Evolutionary conservation across 1,284 basidiomycete species (phyloP), one percentile per base, ranked within the genome.

Genomic region (Ustilago crameri): DNA sequence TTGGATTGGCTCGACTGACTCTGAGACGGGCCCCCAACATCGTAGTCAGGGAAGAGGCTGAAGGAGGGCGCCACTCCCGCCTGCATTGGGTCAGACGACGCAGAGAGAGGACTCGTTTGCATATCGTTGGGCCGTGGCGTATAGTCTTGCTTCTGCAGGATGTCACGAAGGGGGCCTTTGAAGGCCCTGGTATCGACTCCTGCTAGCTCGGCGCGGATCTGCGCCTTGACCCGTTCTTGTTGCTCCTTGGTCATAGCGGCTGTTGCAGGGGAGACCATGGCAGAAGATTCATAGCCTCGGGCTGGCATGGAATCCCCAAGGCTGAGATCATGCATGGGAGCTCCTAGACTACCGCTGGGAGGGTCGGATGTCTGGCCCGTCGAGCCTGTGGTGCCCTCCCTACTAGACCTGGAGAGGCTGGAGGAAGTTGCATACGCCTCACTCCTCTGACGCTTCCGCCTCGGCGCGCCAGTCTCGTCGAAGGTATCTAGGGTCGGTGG

Each of bases 101-200:
- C 60, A 2, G 72, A 62, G 1, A 71, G 45, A 5, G 60, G 64
- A n/a, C 60, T 64, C 24, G 59, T 63, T 47, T 70, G 68, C 56
- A 65, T 50, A 47, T 63, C 61, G 47, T 49, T 65, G 38, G 51
- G 41, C 17, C 54, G 43, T 9, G 59, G 62, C 17, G 59, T 59
- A 32, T 62, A 69, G 47, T 65, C 54, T 12, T 65, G 58, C 42
- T 73, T 63, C 44, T 78, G 76, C 7, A 74, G 40, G 20, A 76
- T 74, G 32, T 74, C 72, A 7, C 76, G 57, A 34, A 79, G 46
- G 9, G 73, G 77, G 20, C 77, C 77, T 40, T 68, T 66, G 56
- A 79, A 66, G 24, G 75, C 76, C 1, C 77, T 54, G 18, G 62
- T 59, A 52, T 79, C 77, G 41, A 79, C 74, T 30, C 74, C 75